Percentiles rank a stretch among this genome's conserved stretches.
Evolutionary conservation across 2,329 filamentous ascomycete species (phyloP).

Genomic region (Plenodomus tracheiphilus): DNA sequence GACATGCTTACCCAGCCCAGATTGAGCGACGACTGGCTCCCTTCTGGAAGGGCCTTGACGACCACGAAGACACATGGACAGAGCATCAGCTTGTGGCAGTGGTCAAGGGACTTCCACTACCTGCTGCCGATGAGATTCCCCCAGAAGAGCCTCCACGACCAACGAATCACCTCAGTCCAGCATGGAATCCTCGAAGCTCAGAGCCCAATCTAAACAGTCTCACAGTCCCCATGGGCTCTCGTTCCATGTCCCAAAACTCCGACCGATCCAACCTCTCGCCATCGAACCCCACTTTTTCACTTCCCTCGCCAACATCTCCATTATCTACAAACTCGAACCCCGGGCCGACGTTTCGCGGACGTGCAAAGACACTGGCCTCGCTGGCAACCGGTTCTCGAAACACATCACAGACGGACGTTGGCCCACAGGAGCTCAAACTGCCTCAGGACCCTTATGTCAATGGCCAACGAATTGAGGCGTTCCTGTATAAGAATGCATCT

Average conservation of each 20-base stretch:
- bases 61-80: conserved; percentile 86
- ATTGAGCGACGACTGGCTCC: conserved; percentile 91
- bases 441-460: conserved; percentile 87
- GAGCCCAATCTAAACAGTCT: conserved; percentile 69
- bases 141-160: conserved; percentile 64
- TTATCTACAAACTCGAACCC: conserved; percentile 47
- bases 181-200: conserved; percentile 53
- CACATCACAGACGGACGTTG: conserved; percentile 70
- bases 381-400: conserved; percentile 77
- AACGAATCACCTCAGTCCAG: conserved; percentile 34
- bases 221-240: conserved; percentile 76
- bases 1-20: conserved; percentile 53
- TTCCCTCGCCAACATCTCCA: conserved; percentile 62
- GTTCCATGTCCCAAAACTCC: conserved; percentile 78
- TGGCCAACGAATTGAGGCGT: conserved; percentile 90
- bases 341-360: conserved; percentile 70
- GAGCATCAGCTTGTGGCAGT: conserved; percentile 95
- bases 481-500: conserved; percentile 84
- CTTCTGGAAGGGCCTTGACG: conserved; percentile 92
- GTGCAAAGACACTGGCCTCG: conserved; percentile 86
- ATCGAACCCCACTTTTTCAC: conserved; percentile 64
- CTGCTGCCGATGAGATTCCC: conserved; percentile 79
- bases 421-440: conserved; percentile 76
- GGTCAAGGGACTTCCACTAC: conserved; percentile 80
- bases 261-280: conserved; percentile 65